Evolutionary conservation across 2,329 filamentous ascomycete genomes (phyloP), one percentile per base, ranked within the genome.

Genomic region (Gnomoniopsis sp.): DNA sequence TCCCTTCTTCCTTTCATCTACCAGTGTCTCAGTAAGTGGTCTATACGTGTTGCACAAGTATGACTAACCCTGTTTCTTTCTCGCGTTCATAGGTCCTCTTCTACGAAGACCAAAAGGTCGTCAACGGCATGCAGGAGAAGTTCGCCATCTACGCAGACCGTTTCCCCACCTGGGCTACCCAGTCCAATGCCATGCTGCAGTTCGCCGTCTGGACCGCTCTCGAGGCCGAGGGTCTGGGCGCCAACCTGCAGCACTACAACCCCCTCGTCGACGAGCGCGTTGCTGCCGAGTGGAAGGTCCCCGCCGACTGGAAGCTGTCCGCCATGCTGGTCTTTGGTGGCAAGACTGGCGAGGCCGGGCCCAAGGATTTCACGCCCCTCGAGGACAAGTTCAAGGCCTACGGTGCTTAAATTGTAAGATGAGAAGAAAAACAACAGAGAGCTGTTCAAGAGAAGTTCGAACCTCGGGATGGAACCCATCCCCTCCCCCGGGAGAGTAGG

Each of bases 171-270:
- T 96, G 90, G 90, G 86, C 86, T 58, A 78, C 83, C 63, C 91
- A 96, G 76, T 86, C 87, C 63, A 83, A 82, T 71, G 93, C 83
- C 73, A 96, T 96, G 86, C 84, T 90, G 69, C 90, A 96, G 79
- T 89, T 84, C 75, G 79, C 85, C 64, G 72, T 91, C 65, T 96
- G 92, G 92, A 88, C 87, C 19, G 89, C 88, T 3, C 85, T 96
- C 58, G 89, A 93, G 77, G 81, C 87, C 61, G 91, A 95, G 72
- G 91, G 92, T 33, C 84, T 96, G 58, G 91, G 91, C 65, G 89
- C 88, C 71, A 96, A 93, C 81, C 82, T 96, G 55, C 92, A 96
- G 81, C 92, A 96, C 79, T 96, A 96, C 81, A 95, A 91, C 83
- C 91, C 91, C 21, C 75, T 96, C 59, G 85, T 96, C 66, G 89